Evolutionary conservation across 305 asterid genomes (phyloP), one percentile per base, ranked within the genome.

Genomic region (Vinca major): DNA sequence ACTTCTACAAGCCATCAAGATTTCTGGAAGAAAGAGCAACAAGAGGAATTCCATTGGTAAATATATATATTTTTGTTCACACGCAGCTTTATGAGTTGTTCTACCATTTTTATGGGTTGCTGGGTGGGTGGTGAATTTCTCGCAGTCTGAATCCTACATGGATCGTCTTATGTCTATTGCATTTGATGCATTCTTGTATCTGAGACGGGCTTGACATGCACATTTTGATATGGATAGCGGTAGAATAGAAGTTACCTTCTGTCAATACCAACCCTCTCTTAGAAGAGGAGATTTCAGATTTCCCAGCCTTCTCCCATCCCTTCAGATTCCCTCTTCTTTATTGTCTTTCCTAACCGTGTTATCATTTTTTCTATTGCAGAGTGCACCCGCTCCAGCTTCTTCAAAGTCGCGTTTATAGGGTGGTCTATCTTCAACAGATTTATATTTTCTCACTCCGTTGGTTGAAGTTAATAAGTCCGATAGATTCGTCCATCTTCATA

Each of bases 1-100:
- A 78, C 77, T 89, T 89, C 80, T 94, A 85, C 77, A 83, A 56
- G 77, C 99, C 99, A 26, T 88, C 99, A 26, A 83, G 74, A 58
- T 89, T 74, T 82, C 78, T 94, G 85, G 88, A 84, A 77, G 96
- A 94, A 82, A 85, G 98, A 78, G 98, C 97, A 77, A 73, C 79
- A 60, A 79, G 80, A 63, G 95, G 97, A 89, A 84, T 89, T 75
- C 92, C 87, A 43, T 73, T 94, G 97, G 99, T 92, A 91, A 84
- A 70, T 74, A 74, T 12, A n/a, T n/a, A n/a, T n/a, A n/a, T 16
- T 12, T 54, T 53, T 50, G 69, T 77, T 63, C 58, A 57, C 60
- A 4, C 43, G 26, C 37, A 12, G 51, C 53, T 39, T 62, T 50
- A 39, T 21, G 20, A 11, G n/a, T 45, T 20, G 4, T 19, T 21